A percentile compares a stretch with the other conserved stretches of the same genome.
phyloP scores from a whole-genome alignment of 805 yeast species.

The Starmerella floricola region DNA sequence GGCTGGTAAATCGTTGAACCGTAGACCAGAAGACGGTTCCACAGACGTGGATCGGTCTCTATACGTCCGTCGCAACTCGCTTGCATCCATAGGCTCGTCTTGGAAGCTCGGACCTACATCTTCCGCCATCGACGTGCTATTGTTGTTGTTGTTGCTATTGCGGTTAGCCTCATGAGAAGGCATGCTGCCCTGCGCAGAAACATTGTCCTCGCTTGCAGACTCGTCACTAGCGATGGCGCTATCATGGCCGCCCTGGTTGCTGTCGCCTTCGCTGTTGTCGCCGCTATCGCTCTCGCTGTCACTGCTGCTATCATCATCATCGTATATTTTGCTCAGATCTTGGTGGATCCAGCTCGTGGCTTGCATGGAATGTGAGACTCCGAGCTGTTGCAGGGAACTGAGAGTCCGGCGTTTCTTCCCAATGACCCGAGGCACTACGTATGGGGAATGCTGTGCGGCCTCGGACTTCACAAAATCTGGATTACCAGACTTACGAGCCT shows the following conservation, averaged over 20 bases:
- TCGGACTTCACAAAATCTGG: background rate
- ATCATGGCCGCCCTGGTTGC: no score
- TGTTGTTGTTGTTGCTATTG: no score
- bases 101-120: constrained; percentile 24
- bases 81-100: constrained; percentile 21
- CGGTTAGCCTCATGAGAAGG: no score
- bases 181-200: no score
- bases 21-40: constrained; percentile 21
- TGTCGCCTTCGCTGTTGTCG: constrained; percentile 1
- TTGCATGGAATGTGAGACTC: constrained; percentile 68
- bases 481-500: constrained; percentile 37
- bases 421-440: constrained; percentile 18
- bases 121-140: constrained; percentile 11
- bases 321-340: constrained; percentile 12
- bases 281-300: constrained; percentile 21
- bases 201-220: no score
- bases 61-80: background rate
- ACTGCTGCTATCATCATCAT: constrained; percentile 23
- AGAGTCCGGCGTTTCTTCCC: constrained; percentile 30
- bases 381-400: constrained; percentile 60
- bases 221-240: no score
- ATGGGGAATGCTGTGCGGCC: background rate
- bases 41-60: background rate
- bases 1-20: constrained; percentile 83
- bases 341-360: constrained; percentile 15